Base-by-base conservation (phyloP, 2,329 filamentous ascomycete species). In the Cryphonectria nitschkei region DNA sequence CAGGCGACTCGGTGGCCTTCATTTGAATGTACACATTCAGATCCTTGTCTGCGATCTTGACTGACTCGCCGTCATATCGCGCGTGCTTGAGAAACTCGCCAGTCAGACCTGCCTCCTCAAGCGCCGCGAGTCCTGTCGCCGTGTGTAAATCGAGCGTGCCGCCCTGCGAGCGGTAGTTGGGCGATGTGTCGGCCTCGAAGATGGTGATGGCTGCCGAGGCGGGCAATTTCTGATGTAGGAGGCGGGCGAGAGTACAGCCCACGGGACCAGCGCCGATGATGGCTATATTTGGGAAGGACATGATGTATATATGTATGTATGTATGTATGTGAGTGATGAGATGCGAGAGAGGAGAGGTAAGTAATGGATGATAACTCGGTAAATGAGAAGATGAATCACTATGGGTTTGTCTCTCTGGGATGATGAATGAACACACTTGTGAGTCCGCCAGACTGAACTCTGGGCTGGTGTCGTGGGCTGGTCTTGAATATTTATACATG, bases 61-160 rank as follows among this genome's bases (percentile, higher is more conserved):
- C 72, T 41, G 82, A 83, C 68, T 89, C 86, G 69, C 84, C 82
- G 72, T 88, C 86, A 60, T 85, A 85, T 54, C 87, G 83, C 1
- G 85, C 84, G 67, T 84, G 73, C 72, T 83, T 80, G n/a, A 80
- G 74, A 76, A 89, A 89, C 43, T 84, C 79, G 0, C 84, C 82
- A 76, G 80, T 85, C 7, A 89, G 77, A 0, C 81, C 82, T 4
- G 85, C 85, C 69, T 85, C 83, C 67, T 82, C 82, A 64, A 89
- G 75, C 0, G 87, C 87, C 4, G 80, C 78, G 43, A 88, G 82
- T 0, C 87, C 87, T 0, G 84, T 84, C 3, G 79, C 73, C 0
- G 82, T 82, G 73, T 89, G 87, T 11, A 90, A 77, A 74, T 89
- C 87, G 2, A 90, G 81, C 4, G 80, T 84, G 11, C 87, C 87